Percentiles rank a stretch among this genome's conserved stretches.
phyloP scores from a whole-genome alignment of 257 asterid genomes.

The Vinca minor region DNA sequence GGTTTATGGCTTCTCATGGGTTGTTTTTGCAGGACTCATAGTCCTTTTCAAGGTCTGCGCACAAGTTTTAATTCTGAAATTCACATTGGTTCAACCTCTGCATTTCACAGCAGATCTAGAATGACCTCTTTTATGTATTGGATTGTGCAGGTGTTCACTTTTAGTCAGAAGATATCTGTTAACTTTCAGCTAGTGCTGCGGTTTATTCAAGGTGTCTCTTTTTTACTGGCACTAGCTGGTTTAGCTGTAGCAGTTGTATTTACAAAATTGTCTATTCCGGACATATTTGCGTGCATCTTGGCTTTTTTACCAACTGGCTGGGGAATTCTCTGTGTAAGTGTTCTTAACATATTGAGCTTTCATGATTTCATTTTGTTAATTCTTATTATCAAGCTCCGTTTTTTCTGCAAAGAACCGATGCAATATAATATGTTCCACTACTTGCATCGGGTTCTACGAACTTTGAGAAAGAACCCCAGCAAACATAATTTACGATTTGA shows the following conservation, averaged over 20 bases:
- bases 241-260: slow-evolving; percentile 54
- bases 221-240: slow-evolving; percentile 79
- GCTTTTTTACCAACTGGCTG: slow-evolving; percentile 98
- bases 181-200: slow-evolving; percentile 92
- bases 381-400: background rate
- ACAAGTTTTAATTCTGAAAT: background rate
- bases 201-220: slow-evolving; percentile 76
- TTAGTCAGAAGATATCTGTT: slow-evolving; percentile 94
- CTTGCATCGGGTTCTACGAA: background rate
- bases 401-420: background rate
- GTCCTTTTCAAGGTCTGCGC: slow-evolving; percentile 79
- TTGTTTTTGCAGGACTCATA: slow-evolving; percentile 69
- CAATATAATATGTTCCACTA: background rate
- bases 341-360: background rate
- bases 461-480: background rate
- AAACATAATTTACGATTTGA: background rate
- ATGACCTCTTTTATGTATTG: slow-evolving; percentile 8
- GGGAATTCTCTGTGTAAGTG: slow-evolving; percentile 93
- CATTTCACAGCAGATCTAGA: background rate
- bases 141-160: slow-evolving; percentile 75
- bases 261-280: slow-evolving; percentile 52
- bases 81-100: background rate
- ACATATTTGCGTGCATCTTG: slow-evolving; percentile 75
- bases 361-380: background rate
- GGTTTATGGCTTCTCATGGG: slow-evolving; percentile 89